Conservation (phyloP, 1,284 basidiomycete genomes). For the Mycosarcoma mackinlayi region DNA sequence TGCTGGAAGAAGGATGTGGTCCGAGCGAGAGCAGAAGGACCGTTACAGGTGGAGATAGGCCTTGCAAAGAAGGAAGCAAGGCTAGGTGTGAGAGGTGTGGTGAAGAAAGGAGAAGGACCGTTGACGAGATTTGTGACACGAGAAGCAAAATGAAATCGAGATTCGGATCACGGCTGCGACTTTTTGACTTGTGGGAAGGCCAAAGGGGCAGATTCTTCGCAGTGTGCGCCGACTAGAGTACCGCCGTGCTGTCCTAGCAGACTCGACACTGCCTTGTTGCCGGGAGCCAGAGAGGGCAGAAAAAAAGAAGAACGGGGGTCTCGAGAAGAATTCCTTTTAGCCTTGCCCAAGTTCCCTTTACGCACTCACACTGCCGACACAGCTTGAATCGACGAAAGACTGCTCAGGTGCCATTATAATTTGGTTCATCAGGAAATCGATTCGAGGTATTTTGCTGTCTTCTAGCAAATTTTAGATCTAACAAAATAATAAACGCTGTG, state of each 20-base stretch:
- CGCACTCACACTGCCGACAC: no score
- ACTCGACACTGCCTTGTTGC: no score
- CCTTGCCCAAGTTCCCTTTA: no score
- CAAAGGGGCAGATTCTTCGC: not conserved
- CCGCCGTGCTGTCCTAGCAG: no score
- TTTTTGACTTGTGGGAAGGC: not conserved
- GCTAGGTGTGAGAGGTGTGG: slow-evolving; percentile 15
- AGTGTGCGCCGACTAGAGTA: no score
- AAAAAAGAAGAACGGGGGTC: not conserved
- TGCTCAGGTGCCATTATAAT: no score
- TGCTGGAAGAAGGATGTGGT: not conserved
- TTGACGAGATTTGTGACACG: slow-evolving; percentile 26
- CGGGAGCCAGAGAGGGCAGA: no score
- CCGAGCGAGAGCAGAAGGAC: slow-evolving; percentile 16
- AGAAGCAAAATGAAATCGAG: slow-evolving; percentile 8
- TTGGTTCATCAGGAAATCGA: no score
- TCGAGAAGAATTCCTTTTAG: not conserved
- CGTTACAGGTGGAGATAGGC: not conserved
- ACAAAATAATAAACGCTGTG: no score
- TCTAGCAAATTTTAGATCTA: no score
- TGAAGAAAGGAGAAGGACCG: slow-evolving; percentile 4
- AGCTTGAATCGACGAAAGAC: no score
- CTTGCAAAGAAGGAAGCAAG: slow-evolving; percentile 16
- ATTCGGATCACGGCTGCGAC: slow-evolving; percentile 29
- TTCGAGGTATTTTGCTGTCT: not conserved